These are phyloP conservation scores for Coniosporium tulheliwenetii DNA, from an alignment of 2,329 filamentous ascomycete species.

Conservation along the genomic window DNA sequence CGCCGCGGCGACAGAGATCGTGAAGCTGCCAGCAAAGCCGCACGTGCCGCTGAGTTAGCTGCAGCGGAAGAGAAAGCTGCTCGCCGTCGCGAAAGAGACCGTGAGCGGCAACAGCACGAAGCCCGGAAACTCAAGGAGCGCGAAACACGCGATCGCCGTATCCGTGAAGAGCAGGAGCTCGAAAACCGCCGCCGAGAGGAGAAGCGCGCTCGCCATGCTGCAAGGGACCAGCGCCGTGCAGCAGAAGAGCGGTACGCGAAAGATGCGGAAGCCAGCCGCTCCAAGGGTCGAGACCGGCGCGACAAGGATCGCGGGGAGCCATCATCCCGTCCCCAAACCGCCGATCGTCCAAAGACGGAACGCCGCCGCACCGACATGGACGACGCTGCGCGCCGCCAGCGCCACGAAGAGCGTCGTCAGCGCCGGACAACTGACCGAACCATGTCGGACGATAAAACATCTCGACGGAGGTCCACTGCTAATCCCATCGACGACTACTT, in stretches of 20 bases:
- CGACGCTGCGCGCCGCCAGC: constrained; percentile 17
- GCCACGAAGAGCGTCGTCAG: constrained; percentile 27
- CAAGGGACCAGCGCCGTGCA: constrained; percentile 15
- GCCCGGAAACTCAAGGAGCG: constrained; percentile 20
- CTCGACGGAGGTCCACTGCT: constrained; percentile 14
- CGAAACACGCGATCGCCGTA: constrained; percentile 18
- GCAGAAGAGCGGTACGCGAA: constrained; percentile 9
- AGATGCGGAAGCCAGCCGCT: constrained; percentile 4
- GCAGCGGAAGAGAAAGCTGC: constrained; percentile 20
- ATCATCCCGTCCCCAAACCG: constrained; percentile 8
- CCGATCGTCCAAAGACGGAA: constrained; percentile 7
- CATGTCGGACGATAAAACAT: constrained; percentile 5
- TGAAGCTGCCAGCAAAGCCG: constrained; percentile 21
- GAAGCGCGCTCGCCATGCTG: constrained; percentile 18
- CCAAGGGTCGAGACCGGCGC: constrained; percentile 4
- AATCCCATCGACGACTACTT: constrained; percentile 27
- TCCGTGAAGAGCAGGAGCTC: constrained; percentile 11
- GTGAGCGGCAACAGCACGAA: constrained; percentile 15
- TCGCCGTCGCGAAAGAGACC: constrained; percentile 20
- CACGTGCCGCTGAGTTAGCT: constrained; percentile 14
- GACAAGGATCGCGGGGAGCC: constrained; percentile 13
- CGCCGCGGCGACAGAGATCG: constrained; percentile 14
- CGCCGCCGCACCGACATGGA: constrained; percentile 8
- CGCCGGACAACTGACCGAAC: constrained; percentile 19
- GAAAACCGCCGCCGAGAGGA: constrained; percentile 23